Evolutionary conservation across 163 green algal species (phyloP).

Genomic region (Prototheca wickerhamii): DNA sequence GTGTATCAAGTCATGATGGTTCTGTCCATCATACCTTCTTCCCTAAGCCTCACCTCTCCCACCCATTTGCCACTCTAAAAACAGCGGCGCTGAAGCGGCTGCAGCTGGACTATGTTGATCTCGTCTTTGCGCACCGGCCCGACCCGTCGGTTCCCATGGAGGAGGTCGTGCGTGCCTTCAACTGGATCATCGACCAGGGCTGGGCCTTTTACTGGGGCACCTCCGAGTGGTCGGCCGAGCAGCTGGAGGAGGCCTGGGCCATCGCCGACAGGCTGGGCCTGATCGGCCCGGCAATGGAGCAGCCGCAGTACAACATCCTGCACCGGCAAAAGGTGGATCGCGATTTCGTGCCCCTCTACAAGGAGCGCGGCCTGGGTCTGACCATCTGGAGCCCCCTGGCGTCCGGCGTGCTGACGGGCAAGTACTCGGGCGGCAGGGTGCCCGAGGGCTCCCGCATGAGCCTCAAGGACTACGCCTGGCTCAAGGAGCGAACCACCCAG

Average conservation of each 20-base stretch:
- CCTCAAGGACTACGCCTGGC: constrained; percentile 39
- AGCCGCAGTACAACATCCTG: constrained; percentile 87
- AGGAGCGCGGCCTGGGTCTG: constrained; percentile 49
- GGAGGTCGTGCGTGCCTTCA: constrained; percentile 80
- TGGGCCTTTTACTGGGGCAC: constrained; percentile 69
- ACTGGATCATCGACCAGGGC: constrained; percentile 60
- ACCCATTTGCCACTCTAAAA: background rate
- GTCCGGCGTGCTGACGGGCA: constrained; percentile 71
- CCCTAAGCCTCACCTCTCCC: background rate
- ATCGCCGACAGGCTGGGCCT: constrained; percentile 57
- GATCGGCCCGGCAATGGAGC: constrained; percentile 55
- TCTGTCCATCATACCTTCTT: background rate
- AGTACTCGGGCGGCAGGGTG: constrained; percentile 66
- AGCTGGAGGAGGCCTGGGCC: constrained; percentile 59
- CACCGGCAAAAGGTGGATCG: constrained; percentile 49
- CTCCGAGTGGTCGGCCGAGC: constrained; percentile 58
- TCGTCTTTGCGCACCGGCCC: constrained; percentile 73
- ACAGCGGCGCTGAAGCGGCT: constrained; percentile 57
- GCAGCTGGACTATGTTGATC: constrained; percentile 67
- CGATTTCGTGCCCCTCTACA: constrained; percentile 62
- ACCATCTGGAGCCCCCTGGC: constrained; percentile 75
- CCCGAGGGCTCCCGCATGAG: constrained; percentile 56
- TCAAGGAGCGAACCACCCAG: constrained; percentile 32
- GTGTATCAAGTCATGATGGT: background rate
- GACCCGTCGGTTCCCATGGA: constrained; percentile 72